A percentile compares a stretch with the other conserved stretches of the same genome.
Conservation (phyloP, 2,329 filamentous ascomycete genomes). For the Aspergillus arachidicola region DNA sequence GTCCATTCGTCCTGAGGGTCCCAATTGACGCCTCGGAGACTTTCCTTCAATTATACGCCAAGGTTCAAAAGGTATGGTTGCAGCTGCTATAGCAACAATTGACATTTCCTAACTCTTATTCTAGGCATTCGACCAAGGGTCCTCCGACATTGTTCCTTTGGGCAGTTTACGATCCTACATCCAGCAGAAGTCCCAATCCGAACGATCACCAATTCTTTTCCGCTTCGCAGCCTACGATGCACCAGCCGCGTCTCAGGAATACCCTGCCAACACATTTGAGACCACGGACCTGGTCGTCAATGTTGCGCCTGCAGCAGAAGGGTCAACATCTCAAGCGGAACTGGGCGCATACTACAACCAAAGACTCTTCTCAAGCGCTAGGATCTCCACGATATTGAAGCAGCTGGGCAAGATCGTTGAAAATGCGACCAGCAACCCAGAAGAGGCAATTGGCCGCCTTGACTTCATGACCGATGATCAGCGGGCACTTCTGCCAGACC, state of each 20-base stretch:
- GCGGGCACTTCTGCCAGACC: conserved; percentile 42
- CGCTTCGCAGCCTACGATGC: conserved; percentile 52
- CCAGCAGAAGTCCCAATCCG: conserved; percentile 43
- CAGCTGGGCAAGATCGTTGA: conserved; percentile 46
- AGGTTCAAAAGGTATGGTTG: conserved; percentile 41
- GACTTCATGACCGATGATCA: conserved; percentile 45
- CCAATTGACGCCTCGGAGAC: conserved; percentile 44
- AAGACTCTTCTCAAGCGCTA: conserved; percentile 49
- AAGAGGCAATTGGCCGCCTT: conserved; percentile 46
- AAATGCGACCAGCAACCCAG: conserved; percentile 43
- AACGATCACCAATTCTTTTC: conserved; percentile 46
- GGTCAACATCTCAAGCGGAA: conserved; percentile 29
- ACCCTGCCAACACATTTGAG: conserved; percentile 47
- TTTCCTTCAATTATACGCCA: conserved; percentile 44
- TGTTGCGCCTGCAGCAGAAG: conserved; percentile 31
- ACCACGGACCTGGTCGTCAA: conserved; percentile 47
- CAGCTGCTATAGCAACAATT: not conserved
- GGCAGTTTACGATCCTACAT: conserved; percentile 44
- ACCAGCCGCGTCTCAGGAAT: conserved; percentile 44
- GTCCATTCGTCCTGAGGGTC: conserved; percentile 49
- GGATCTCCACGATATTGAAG: conserved; percentile 47
- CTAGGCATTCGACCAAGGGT: conserved; percentile 44
- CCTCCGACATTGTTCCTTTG: conserved; percentile 46
- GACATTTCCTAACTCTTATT: conserved; percentile 6
- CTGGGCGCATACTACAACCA: conserved; percentile 49